These are phyloP conservation scores for Tillandsia fasciculata DNA, from an alignment of 176 grass and related monocot genomes.

Conservation along the genomic window DNA sequence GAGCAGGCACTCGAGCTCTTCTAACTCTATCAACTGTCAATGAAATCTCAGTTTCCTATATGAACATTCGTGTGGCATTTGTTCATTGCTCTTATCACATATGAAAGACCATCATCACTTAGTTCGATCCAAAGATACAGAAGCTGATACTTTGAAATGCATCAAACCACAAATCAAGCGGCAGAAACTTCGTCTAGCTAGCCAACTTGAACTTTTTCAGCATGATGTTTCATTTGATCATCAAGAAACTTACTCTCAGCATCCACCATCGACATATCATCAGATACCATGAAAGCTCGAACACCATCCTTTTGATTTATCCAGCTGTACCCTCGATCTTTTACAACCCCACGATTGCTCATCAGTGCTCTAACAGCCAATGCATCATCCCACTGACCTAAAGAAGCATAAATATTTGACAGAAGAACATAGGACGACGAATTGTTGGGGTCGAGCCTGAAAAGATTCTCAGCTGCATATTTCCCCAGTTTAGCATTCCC, in stretches of 20 bases:
- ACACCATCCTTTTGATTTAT: constrained; percentile 57
- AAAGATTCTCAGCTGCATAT: constrained; percentile 47
- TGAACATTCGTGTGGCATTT: not conserved
- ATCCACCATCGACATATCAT: constrained; percentile 33
- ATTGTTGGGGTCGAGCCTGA: constrained; percentile 59
- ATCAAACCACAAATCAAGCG: constrained; percentile 17
- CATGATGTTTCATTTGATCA: not conserved
- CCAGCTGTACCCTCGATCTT: constrained; percentile 70
- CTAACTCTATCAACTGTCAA: not conserved
- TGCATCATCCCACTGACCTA: constrained; percentile 62
- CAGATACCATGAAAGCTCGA: constrained; percentile 52
- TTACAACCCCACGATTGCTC: constrained; percentile 55
- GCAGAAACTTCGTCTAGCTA: constrained; percentile 12
- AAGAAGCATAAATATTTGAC: constrained; percentile 81
- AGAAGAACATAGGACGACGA: constrained; percentile 77
- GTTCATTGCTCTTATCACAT: too few relatives aligned
- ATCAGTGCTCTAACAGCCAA: constrained; percentile 53
- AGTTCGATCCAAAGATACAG: too few relatives aligned
- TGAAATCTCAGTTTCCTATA: not conserved
- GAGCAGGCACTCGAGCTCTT: not conserved
- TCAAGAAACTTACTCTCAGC: constrained; percentile 15
- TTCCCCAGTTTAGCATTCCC: constrained; percentile 60
- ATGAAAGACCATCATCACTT: too few relatives aligned
- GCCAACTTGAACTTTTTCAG: constrained; percentile 17
- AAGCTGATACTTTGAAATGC: too few relatives aligned